Percentiles rank a stretch among this genome's conserved stretches.
These are phyloP conservation scores for Penicillium goetzii DNA, from an alignment of 495 filamentous ascomycete species.

Conservation along the genomic window DNA sequence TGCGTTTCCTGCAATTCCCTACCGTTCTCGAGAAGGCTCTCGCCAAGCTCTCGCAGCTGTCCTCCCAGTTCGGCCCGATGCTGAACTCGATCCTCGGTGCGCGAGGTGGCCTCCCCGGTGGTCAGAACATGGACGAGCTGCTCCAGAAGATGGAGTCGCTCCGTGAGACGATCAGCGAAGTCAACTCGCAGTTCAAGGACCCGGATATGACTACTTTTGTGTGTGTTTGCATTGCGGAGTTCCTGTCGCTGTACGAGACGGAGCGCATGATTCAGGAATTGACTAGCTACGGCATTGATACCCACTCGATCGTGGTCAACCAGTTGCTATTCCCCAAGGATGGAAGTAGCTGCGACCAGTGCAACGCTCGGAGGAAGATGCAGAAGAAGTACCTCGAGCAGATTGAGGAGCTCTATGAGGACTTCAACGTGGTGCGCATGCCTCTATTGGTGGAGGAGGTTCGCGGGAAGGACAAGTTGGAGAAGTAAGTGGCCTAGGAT, in stretches of 20 bases:
- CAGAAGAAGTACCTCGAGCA: conserved; percentile 99
- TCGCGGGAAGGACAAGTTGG: conserved; percentile 88
- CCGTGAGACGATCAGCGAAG: conserved; percentile 89
- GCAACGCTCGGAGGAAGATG: conserved; percentile 93
- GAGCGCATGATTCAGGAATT: conserved; percentile 99
- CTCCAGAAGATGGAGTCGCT: conserved; percentile 92
- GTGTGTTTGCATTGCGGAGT: conserved; percentile 98
- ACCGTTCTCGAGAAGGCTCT: conserved; percentile 98
- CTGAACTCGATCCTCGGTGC: conserved; percentile 88
- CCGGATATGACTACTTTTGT: conserved; percentile 95
- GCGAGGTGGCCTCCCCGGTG: conserved; percentile 82
- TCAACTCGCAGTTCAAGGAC: conserved; percentile 98
- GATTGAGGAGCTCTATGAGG: conserved; percentile 97
- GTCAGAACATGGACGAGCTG: conserved; percentile 87
- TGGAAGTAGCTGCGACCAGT: conserved; percentile 89
- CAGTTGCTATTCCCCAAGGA: conserved; percentile 92
- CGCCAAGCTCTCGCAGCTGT: conserved; percentile 92
- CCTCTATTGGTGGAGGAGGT: conserved; percentile 94
- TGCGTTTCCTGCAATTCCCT: conserved; percentile 98
- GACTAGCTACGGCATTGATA: conserved; percentile 90
- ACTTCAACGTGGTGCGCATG: conserved; percentile 99
- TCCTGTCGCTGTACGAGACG: conserved; percentile 95
- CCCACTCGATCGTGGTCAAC: conserved; percentile 96
- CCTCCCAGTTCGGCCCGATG: conserved; percentile 92
- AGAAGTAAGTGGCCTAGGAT: conserved; percentile 57